Percentiles rank a stretch among this genome's conserved stretches.
These are phyloP conservation scores for Kalaharituber pfeilii DNA, from an alignment of 2,329 filamentous ascomycete genomes.

Conservation along the genomic window DNA sequence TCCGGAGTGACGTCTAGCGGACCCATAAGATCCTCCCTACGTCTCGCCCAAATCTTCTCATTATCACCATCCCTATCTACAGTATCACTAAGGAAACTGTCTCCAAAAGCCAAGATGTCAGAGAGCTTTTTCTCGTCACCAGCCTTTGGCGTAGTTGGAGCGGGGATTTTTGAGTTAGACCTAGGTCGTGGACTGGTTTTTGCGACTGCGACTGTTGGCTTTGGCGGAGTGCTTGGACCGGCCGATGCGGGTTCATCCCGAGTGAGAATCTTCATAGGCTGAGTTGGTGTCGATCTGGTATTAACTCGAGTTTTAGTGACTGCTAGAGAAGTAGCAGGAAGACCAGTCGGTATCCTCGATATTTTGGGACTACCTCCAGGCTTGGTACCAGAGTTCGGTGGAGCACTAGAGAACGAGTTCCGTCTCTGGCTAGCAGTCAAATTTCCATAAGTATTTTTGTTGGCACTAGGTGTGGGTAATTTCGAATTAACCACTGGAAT, in stretches of 20 bases:
- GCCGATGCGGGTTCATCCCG: background rate
- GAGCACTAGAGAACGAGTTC: too few species aligned
- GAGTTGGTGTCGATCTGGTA: background rate
- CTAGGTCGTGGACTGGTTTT: background rate
- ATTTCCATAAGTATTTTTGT: background rate
- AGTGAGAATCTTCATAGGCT: background rate
- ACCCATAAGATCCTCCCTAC: background rate
- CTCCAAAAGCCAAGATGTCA: background rate
- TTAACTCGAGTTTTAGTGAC: background rate
- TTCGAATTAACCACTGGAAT: background rate
- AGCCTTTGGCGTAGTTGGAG: background rate
- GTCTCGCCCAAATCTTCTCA: background rate
- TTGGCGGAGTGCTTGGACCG: background rate
- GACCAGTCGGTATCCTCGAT: too few species aligned
- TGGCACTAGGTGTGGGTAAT: background rate
- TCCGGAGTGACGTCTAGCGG: background rate
- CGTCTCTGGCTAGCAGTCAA: background rate
- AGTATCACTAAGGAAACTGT: background rate
- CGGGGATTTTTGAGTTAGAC: background rate
- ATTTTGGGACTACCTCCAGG: too few species aligned
- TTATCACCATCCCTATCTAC: background rate
- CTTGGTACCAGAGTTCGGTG: too few species aligned
- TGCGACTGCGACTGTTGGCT: background rate
- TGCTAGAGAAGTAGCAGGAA: background rate
- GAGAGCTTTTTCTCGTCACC: background rate